Base-by-base conservation (phyloP, 2,329 filamentous ascomycete genomes). In the Cordyceps tenuipes region DNA sequence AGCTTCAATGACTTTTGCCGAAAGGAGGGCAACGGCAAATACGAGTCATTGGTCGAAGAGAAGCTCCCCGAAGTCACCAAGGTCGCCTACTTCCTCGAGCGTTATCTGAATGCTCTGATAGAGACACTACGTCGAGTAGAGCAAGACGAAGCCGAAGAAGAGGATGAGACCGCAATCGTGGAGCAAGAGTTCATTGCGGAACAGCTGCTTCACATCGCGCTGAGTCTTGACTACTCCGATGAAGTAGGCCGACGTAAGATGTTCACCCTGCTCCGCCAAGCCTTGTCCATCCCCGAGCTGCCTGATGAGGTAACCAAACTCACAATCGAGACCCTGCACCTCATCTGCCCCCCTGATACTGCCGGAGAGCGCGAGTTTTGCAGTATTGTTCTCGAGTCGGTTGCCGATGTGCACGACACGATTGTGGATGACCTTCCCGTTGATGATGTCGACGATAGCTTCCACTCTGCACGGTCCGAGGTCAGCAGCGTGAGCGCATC, bases 171-270 rank as follows among this genome's bases (percentile, higher is more conserved):
- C 67, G 89, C 95, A 65, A 88, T 88, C 0, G 87, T 91, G 7
- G 91, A 97, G 70, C 87, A 92, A 66, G 93, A 97, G 72, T 99
- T 99, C 67, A 89, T 97, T 63, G 89, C 97, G 44, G 92, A 97
- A 71, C 95, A 99, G 70, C 80, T 99, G 61, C 84, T 99, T 41
- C 89, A 97, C 67, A 96, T 99, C 69, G 89, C 91, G 5, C 81
- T 92, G 62, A 95, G 90, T 1, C 82, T 97, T 55, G 94, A 99
- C 73, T 99, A 97, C 73, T 92, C 90, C n/a, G 94, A 99, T 69
- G 94, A 97, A 73, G 90, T 96, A 63, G 94, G 94, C 54, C 85
- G 94, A 64, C 83, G 93, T 61, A 96, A 96, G 76, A 97, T 99
- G 91, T 97, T 96, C 71, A 86, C 90, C 19, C 81, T 97, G 39